Conservation (phyloP, 2,329 filamentous ascomycete species). For the Fusarium fujikuroi region DNA sequence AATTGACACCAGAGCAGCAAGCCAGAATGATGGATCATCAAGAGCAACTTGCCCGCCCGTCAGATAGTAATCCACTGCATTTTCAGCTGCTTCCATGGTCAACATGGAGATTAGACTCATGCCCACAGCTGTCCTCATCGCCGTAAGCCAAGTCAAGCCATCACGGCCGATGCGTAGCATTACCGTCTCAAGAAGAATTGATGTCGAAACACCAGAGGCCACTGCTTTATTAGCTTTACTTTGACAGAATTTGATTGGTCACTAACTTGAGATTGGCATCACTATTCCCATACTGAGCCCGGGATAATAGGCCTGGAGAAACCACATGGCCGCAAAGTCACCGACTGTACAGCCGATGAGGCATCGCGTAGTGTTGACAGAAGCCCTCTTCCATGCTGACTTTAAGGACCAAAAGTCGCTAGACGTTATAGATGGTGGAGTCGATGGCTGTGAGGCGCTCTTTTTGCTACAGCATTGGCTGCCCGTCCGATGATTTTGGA, state of each 20-base stretch:
- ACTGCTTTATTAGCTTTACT: conserved; percentile 53
- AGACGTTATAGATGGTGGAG: background rate
- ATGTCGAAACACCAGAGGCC: conserved; percentile 62
- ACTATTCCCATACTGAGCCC: conserved; percentile 59
- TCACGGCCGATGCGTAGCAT: conserved; percentile 62
- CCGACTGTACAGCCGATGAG: conserved; percentile 65
- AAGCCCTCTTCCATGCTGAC: conserved; percentile 59
- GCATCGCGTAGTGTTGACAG: conserved; percentile 65
- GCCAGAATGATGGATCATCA: conserved; percentile 62
- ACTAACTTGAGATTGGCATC: conserved; percentile 63
- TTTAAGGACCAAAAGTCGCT: conserved; percentile 48
- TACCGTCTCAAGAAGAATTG: conserved; percentile 62
- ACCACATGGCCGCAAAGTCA: conserved; percentile 68
- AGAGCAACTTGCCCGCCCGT: conserved; percentile 62
- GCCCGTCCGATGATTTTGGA: conserved; percentile 18
- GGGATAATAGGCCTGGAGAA: conserved; percentile 60
- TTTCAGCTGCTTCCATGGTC: conserved; percentile 67
- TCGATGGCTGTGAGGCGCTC: background rate
- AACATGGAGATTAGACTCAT: conserved; percentile 70
- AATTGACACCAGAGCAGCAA: conserved; percentile 58
- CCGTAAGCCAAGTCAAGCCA: conserved; percentile 56
- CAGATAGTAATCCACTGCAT: conserved; percentile 64
- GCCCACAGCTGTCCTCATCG: conserved; percentile 63
- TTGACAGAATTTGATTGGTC: too few relatives aligned
- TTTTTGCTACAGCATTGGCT: conserved; percentile 27